Evolutionary conservation across 306 rosid genomes (phyloP), one percentile per base, ranked within the genome.

Genomic region (Gastrolobium villosum): DNA sequence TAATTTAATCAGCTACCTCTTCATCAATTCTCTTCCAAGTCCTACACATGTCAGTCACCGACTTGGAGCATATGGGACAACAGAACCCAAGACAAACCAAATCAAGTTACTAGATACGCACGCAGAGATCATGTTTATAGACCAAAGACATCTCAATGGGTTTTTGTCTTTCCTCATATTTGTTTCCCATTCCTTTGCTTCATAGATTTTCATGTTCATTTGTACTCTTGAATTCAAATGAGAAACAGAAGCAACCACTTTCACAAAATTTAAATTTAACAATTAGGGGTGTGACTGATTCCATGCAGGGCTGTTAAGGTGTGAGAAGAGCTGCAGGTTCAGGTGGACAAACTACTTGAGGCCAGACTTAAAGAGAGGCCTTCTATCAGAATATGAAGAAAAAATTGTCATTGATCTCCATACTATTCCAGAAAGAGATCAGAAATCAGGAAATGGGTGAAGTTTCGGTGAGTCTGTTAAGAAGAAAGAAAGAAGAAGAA

Each of bases 291-390:
- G 37, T 68, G 74, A 68, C n/a, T 68, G 74, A 68, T 10, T 61
- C 37, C 44, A 65, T 88, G 84, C 92, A 93, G 98, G 97, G 69
- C 80, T 93, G 1, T 73, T 95, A 49, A 89, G 99, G 84, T 95
- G 99, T 77, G 99, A 98, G 3, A 95, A 95, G 64, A 95, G 99
- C 82, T 95, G 99, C 81, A 88, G 99, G 76, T 86, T 95, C 6
- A 88, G 99, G 82, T 95, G 99, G 99, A 92, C 97, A 5, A 95
- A 95, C 44, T 92, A 95, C 60, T 79, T 95, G 0, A 86, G 99
- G 64, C 99, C 99, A 76, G 99, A 95, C 70, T 85, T 95, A 76
- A 95, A 92, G 84, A 89, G 99, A 83, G 99, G 99, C 0, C 97
- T 95, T 61, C 79, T 95, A 26, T 92, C 99, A 20, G 96, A 91